Percentiles rank a stretch among this genome's conserved stretches.
Evolutionary conservation across 148 eudicot species (phyloP).

Genomic region (Vaccinium macrocarpon): DNA sequence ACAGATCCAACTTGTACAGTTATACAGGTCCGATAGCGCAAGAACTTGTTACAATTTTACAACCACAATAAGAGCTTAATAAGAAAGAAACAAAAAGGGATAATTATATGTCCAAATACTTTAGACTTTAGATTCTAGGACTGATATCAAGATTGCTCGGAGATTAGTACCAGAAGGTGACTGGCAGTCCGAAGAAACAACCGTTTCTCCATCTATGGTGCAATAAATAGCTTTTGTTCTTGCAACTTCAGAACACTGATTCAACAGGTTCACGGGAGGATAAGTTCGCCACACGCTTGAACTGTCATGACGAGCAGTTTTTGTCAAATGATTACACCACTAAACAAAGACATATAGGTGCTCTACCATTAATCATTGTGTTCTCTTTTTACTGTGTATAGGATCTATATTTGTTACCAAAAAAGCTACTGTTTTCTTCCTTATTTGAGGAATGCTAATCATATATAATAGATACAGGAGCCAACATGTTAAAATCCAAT

Average conservation of each 20-base stretch:
- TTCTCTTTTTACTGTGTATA: not conserved
- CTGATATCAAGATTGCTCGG: not conserved
- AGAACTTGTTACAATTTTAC: constrained; percentile 17
- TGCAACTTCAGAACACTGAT: constrained; percentile 48
- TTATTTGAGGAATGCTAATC: not conserved
- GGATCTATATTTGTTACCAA: not conserved
- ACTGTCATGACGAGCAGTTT: constrained; percentile 44
- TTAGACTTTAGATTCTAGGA: not conserved
- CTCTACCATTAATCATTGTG: not conserved
- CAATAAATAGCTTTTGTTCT: not conserved
- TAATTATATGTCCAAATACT: not conserved
- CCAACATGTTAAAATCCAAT: not conserved
- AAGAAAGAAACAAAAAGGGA: constrained; percentile 12
- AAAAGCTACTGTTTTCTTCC: not conserved
- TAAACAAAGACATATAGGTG: not conserved
- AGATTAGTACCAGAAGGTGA: not conserved
- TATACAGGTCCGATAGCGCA: constrained; percentile 14
- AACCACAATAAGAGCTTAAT: constrained; percentile 4
- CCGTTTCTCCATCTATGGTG: not conserved
- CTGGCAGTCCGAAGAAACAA: not conserved
- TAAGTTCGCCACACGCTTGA: constrained; percentile 65
- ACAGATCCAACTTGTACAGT: not conserved
- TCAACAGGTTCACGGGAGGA: constrained; percentile 43
- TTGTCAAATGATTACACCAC: constrained; percentile 11
- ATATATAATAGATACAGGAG: not conserved